Conservation (phyloP, 1,139 yeast genomes). For the Nakaseomyces nivariensis region DNA sequence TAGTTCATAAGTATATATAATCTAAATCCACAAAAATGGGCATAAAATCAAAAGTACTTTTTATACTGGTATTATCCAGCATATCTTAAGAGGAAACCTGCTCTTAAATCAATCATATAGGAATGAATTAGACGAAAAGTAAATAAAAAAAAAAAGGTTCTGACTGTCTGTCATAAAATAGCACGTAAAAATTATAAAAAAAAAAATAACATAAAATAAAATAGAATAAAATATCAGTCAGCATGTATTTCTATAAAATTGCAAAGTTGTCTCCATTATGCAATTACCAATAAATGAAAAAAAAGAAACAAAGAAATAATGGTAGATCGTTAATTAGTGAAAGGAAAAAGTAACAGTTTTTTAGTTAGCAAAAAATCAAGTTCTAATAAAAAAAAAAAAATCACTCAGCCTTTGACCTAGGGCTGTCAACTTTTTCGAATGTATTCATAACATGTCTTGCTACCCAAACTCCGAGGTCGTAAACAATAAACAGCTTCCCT, state of each 20-base stretch:
- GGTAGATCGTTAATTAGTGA: neutral
- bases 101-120: no score
- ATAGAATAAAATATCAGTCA: neutral
- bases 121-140: no score
- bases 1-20: no score
- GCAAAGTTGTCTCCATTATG: neutral
- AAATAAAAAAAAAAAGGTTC: neutral
- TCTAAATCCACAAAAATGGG: no score
- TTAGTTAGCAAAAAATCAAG: no score
- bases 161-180: neutral
- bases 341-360: neutral
- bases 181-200: neutral
- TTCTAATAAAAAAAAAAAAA: no score
- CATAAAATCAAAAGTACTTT: no score
- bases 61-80: no score
- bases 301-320: neutral
- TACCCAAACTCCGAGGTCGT: neutral
- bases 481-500: constrained; percentile 1
- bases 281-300: neutral
- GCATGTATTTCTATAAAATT: neutral
- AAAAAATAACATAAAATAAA: neutral
- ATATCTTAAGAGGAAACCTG: no score
- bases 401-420: neutral
- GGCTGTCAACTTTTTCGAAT: neutral
- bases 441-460: neutral